phyloP scores from a whole-genome alignment of 75 land plant genomes.

The Pinus albicaulis region DNA sequence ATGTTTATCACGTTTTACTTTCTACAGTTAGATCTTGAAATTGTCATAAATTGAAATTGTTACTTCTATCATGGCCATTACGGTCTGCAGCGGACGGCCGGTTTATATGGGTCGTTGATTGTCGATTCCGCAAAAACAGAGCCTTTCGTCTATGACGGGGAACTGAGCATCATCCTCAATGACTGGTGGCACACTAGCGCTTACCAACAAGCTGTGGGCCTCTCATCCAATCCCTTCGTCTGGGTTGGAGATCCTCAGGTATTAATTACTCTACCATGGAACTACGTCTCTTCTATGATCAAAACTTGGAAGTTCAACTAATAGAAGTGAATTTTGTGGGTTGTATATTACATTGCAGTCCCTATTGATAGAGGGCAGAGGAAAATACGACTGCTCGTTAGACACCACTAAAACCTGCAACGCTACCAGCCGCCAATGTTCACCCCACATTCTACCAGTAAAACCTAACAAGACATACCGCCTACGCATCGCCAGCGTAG shows the following conservation, averaged over 20 bases:
- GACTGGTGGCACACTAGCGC: too few species aligned
- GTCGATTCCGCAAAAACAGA: slow-evolving; percentile 41
- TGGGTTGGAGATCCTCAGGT: too few species aligned
- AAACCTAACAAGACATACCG: background rate
- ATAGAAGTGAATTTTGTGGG: too few species aligned
- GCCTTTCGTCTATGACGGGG: slow-evolving; percentile 67
- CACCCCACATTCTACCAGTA: too few species aligned
- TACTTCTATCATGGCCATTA: too few species aligned
- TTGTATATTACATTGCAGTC: too few species aligned
- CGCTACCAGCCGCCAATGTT: background rate
- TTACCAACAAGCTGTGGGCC: slow-evolving; percentile 47
- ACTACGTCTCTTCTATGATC: too few species aligned
- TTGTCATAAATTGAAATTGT: too few species aligned
- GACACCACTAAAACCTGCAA: slow-evolving; percentile 24
- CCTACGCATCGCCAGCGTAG: background rate
- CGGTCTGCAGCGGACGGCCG: slow-evolving; percentile 30
- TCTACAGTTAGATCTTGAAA: background rate
- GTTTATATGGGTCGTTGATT: slow-evolving; percentile 60
- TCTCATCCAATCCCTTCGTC: too few species aligned
- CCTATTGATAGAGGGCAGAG: too few species aligned
- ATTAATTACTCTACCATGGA: too few species aligned
- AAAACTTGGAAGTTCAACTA: too few species aligned
- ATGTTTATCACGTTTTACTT: slow-evolving; percentile 10
- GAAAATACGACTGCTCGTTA: slow-evolving; percentile 55
- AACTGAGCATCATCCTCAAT: slow-evolving; percentile 55